Evolutionary conservation across 352 stramenopile genomes (phyloP).

Genomic region (Phytophthora europaea): DNA sequence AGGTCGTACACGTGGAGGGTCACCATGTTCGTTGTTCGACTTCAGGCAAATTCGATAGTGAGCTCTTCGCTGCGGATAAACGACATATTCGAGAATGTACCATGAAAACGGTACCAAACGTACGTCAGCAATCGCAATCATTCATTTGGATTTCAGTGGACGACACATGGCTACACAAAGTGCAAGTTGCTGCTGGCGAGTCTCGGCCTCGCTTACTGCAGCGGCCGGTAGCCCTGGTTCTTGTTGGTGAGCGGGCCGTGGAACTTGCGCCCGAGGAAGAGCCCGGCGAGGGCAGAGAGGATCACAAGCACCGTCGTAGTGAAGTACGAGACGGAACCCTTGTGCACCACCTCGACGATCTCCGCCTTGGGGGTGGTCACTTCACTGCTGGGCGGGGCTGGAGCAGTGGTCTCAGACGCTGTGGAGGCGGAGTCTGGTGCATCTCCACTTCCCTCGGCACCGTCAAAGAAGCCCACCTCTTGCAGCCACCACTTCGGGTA

Average conservation of each 20-base stretch:
- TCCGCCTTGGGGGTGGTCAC: slow-evolving; percentile 22
- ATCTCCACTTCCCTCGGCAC: slow-evolving; percentile 20
- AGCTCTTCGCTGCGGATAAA: not conserved
- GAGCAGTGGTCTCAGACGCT: slow-evolving; percentile 6
- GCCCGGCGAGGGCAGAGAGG: slow-evolving; percentile 51
- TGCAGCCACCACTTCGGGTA: slow-evolving; percentile 90
- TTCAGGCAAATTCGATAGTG: slow-evolving; percentile 25
- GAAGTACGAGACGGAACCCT: slow-evolving; percentile 57
- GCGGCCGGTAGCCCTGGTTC: slow-evolving; percentile 58
- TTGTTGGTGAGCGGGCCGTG: slow-evolving; percentile 52
- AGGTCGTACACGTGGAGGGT: slow-evolving; percentile 97
- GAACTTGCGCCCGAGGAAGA: slow-evolving; percentile 69
- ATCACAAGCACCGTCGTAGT: slow-evolving; percentile 60
- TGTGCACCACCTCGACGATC: slow-evolving; percentile 24
- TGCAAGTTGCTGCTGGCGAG: not conserved
- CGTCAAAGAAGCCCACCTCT: slow-evolving; percentile 78
- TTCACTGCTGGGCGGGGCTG: slow-evolving; percentile 25
- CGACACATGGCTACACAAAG: slow-evolving; percentile 21
- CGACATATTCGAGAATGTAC: slow-evolving; percentile 25
- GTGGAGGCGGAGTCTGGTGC: slow-evolving; percentile 10
- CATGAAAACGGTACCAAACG: slow-evolving; percentile 8
- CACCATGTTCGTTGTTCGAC: slow-evolving; percentile 44
- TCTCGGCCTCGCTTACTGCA: slow-evolving; percentile 34
- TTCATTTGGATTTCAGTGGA: slow-evolving; percentile 16
- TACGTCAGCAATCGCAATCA: slow-evolving; percentile 26